These are phyloP conservation scores for Globisporangium ultimum DNA, from an alignment of 352 stramenopile species.

Conservation along the genomic window DNA sequence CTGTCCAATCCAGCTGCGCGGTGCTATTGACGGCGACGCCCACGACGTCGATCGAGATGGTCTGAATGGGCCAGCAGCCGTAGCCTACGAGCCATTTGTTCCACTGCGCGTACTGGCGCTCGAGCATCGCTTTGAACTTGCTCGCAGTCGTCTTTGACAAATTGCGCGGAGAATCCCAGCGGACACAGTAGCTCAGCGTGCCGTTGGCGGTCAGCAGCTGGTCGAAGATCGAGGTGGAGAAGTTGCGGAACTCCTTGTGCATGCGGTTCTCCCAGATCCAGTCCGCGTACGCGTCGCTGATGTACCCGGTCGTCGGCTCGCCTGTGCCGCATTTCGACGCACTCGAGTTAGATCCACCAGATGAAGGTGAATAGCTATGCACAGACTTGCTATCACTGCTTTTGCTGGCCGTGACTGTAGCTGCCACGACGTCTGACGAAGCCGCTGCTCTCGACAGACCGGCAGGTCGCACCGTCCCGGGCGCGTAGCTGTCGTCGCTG, in stretches of 20 bases:
- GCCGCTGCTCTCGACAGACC: no score
- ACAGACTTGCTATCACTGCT: no score
- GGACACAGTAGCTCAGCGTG: slow-evolving; percentile 44
- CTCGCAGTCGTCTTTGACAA: slow-evolving; percentile 30
- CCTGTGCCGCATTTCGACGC: slow-evolving; percentile 16
- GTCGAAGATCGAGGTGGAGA: slow-evolving; percentile 33
- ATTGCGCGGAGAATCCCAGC: slow-evolving; percentile 42
- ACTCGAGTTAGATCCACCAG: no score
- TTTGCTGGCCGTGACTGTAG: no score
- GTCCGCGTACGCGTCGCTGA: slow-evolving; percentile 20
- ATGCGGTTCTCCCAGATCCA: slow-evolving; percentile 25
- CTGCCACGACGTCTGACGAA: no score
- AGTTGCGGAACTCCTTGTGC: slow-evolving; percentile 9
- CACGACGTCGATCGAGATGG: slow-evolving; percentile 36
- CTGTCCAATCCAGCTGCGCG: slow-evolving; percentile 36
- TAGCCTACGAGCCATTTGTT: slow-evolving; percentile 33
- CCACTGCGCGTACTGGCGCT: slow-evolving; percentile 32
- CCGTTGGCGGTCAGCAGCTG: slow-evolving; percentile 38
- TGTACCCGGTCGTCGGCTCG: slow-evolving; percentile 20
- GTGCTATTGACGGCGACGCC: slow-evolving; percentile 32
- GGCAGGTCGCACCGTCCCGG: no score
- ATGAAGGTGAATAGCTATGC: no score
- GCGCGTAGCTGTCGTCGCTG: no score
- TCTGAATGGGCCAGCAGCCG: slow-evolving; percentile 34
- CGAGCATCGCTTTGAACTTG: slow-evolving; percentile 47